Evolutionary conservation across 257 asterid genomes (phyloP), one percentile per base, ranked within the genome.

Genomic region (Jacaranda mimosifolia): DNA sequence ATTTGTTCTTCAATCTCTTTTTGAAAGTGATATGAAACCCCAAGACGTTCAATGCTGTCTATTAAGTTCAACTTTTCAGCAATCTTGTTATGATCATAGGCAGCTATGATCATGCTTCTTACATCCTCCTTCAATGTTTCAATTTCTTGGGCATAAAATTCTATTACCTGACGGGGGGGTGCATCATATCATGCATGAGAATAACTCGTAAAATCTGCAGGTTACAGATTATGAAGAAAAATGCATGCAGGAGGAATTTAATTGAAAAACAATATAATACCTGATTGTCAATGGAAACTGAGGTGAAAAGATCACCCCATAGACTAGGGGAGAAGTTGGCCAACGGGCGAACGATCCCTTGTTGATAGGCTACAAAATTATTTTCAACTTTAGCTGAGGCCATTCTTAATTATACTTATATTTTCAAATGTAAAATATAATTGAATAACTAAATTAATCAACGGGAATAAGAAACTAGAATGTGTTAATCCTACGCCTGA

Each of bases 21-120:
- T n/a, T n/a, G n/a, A n/a, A 86, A 84, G 46, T 77, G 88, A 63
- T 84, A 82, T 15, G 83, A 74, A 73, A 79, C 48, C 32, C 83
- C 79, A 13, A 86, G 87, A 11, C 86, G 86, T 66, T 86, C 82
- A 18, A 86, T n/a, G 9, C 4, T 53, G 72, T 84, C 84, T 0
- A 83, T 78, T 57, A 82, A 51, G 62, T 63, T 73, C 77, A 87
- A 11, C 48, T 40, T 78, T 9, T 72, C 79, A 1, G 40, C 65
- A 13, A 74, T 12, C 5, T 11, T 57, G 3, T 4, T 3, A n/a
- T n/a, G n/a, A 18, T n/a, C n/a, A n/a, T 26, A 53, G 4, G 1
- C 9, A 42, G 68, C 62, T 32, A 63, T 67, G 18, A 72, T 79
- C 79, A 51, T 68, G 2, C 62, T 12, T 53, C 82, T 72, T 12